Evolutionary conservation across 2,329 filamentous ascomycete species (phyloP).

Genomic region (Phialophora expanda): DNA sequence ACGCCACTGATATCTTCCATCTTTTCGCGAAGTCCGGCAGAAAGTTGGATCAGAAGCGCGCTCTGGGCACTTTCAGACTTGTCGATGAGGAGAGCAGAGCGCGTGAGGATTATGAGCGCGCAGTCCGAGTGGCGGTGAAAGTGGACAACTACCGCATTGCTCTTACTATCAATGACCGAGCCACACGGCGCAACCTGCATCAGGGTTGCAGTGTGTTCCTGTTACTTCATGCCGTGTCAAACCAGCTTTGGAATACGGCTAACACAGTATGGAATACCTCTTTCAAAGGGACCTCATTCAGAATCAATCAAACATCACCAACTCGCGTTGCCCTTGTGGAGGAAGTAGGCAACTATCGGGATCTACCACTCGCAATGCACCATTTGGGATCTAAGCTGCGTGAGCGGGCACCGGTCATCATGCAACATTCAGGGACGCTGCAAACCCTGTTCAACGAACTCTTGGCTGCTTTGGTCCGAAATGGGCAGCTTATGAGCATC

Average conservation of each 20-base stretch:
- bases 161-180: constrained; percentile 50
- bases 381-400: constrained; percentile 21
- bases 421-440: constrained; percentile 23
- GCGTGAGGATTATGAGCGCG: constrained; percentile 53
- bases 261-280: constrained; percentile 43
- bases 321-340: constrained; percentile 19
- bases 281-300: constrained; percentile 10
- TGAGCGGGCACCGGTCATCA: constrained; percentile 18
- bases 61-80: constrained; percentile 50
- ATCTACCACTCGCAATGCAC: constrained; percentile 27
- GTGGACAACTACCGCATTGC: constrained; percentile 40
- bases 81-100: constrained; percentile 48
- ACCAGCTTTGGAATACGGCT: constrained; percentile 44
- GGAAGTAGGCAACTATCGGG: constrained; percentile 22
- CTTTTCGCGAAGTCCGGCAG: constrained; percentile 19
- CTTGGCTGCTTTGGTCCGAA: constrained; percentile 26
- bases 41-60: constrained; percentile 7
- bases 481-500: constrained; percentile 29
- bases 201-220: constrained; percentile 42
- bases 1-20: constrained; percentile 26
- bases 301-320: constrained; percentile 34
- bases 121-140: constrained; percentile 28
- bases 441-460: constrained; percentile 19
- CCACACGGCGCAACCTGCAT: constrained; percentile 41
- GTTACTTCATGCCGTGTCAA: constrained; percentile 44